These are phyloP conservation scores for Herpetomonas muscarum DNA, from an alignment of 208 protist genomes.

Conservation along the genomic window DNA sequence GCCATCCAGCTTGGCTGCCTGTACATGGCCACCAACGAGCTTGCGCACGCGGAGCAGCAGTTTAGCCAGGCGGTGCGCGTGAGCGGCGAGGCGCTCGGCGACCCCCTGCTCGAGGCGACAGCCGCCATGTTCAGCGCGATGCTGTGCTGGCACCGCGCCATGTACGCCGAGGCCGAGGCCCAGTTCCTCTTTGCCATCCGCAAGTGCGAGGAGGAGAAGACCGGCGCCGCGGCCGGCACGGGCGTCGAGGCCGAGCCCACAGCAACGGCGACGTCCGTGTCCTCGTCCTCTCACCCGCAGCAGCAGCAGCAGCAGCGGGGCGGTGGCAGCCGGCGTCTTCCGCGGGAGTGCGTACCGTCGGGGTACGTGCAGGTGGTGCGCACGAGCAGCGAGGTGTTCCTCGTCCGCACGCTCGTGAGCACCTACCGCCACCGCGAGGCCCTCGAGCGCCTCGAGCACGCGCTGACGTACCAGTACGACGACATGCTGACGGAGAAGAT, in stretches of 20 bases:
- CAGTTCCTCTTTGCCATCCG: slow-evolving; percentile 45
- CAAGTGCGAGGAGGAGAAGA: slow-evolving; percentile 42
- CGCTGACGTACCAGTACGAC: slow-evolving; percentile 54
- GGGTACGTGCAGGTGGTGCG: slow-evolving; percentile 48
- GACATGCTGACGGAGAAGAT: slow-evolving; percentile 84
- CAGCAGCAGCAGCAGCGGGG: neutral
- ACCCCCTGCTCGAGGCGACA: slow-evolving; percentile 56
- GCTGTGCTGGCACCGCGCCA: slow-evolving; percentile 73
- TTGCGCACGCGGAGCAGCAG: slow-evolving; percentile 57
- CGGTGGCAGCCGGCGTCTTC: neutral
- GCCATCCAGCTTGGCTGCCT: slow-evolving; percentile 77
- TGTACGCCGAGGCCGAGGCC: slow-evolving; percentile 68
- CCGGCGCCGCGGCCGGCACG: neutral
- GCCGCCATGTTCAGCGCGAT: slow-evolving; percentile 66
- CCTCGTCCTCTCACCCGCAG: neutral
- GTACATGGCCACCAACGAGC: slow-evolving; percentile 79
- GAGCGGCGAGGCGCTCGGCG: slow-evolving; percentile 26
- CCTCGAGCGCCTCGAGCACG: slow-evolving; percentile 76
- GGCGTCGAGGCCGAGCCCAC: neutral
- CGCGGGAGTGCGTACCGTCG: slow-evolving; percentile 25
- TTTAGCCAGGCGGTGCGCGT: slow-evolving; percentile 43
- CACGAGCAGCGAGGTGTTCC: slow-evolving; percentile 52
- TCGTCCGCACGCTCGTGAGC: slow-evolving; percentile 58
- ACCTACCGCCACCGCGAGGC: slow-evolving; percentile 88
- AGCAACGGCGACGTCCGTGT: neutral